Conservation (phyloP, 2,329 filamentous ascomycete genomes). For the Xylariales sp. region DNA sequence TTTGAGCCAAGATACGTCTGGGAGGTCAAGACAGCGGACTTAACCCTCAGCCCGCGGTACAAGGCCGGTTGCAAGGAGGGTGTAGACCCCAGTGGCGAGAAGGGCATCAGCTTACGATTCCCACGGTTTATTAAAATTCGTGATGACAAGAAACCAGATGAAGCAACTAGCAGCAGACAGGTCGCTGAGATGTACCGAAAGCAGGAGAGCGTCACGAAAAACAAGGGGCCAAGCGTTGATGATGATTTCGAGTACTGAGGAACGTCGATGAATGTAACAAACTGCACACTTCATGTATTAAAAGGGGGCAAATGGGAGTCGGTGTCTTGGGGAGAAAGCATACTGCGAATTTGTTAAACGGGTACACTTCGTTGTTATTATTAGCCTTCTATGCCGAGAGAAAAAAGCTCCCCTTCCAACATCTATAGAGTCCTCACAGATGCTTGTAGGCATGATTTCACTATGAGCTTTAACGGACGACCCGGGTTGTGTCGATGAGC, state of each 20-base stretch:
- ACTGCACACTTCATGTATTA: too few relatives aligned
- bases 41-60: slow-evolving; percentile 89
- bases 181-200: slow-evolving; percentile 96
- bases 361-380: too few relatives aligned
- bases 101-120: slow-evolving; percentile 85
- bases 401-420: too few relatives aligned
- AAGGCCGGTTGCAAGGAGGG: slow-evolving; percentile 84
- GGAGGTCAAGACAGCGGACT: slow-evolving; percentile 96
- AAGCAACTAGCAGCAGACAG: slow-evolving; percentile 78
- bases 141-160: slow-evolving; percentile 93
- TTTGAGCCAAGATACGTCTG: slow-evolving; percentile 92
- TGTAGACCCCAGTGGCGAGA: slow-evolving; percentile 64
- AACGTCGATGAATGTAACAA: too few relatives aligned
- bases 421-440: too few relatives aligned
- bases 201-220: slow-evolving; percentile 87
- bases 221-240: slow-evolving; percentile 80
- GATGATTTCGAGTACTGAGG: slow-evolving; percentile 96
- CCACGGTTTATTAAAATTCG: slow-evolving; percentile 87
- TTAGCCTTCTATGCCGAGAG: too few relatives aligned
- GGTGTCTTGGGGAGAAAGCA: too few relatives aligned
- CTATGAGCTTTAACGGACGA: too few relatives aligned
- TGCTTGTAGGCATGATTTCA: too few relatives aligned
- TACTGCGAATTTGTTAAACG: too few relatives aligned
- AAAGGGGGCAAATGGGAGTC: too few relatives aligned
- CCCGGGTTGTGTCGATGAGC: too few relatives aligned